Conservation (phyloP, 2,329 filamentous ascomycete genomes). For the Talaromyces piceae region DNA sequence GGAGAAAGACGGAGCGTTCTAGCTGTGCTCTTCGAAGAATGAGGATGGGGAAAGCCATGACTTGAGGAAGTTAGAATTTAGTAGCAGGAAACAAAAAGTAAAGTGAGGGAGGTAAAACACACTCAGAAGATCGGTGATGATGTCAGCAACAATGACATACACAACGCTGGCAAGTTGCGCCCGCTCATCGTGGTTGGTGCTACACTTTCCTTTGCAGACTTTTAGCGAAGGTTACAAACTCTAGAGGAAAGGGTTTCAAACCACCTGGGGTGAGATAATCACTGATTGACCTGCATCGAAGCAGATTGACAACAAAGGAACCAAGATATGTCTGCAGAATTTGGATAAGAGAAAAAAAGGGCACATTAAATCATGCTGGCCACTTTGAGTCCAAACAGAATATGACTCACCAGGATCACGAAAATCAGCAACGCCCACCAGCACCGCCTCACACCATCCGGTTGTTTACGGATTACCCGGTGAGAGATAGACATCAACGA, state of each 20-base stretch:
- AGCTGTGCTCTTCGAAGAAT: constrained; percentile 31
- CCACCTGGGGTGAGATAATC: constrained; percentile 27
- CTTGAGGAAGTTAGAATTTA: constrained; percentile 14
- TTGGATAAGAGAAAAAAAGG: no score
- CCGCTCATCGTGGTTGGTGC: constrained; percentile 19
- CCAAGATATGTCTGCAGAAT: constrained; percentile 30
- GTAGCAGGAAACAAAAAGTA: background rate
- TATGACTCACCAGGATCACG: constrained; percentile 21
- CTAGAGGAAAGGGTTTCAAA: background rate
- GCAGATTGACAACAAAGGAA: constrained; percentile 28
- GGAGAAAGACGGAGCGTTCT: constrained; percentile 23
- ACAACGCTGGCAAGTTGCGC: constrained; percentile 28
- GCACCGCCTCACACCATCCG: constrained; percentile 20
- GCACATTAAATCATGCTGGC: no score
- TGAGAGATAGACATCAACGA: constrained; percentile 34
- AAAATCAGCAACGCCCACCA: constrained; percentile 33
- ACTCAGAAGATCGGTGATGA: constrained; percentile 30
- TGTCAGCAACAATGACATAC: constrained; percentile 27
- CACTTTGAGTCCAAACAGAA: no score
- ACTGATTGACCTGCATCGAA: constrained; percentile 26
- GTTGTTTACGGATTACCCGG: constrained; percentile 26
- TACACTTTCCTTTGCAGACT: constrained; percentile 17
- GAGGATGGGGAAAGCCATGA: constrained; percentile 31
- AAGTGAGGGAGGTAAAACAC: background rate
- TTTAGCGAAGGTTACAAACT: background rate